Base-by-base conservation (phyloP, 108 stramenopile species). In the Pseudonitzschia multiseries region DNA sequence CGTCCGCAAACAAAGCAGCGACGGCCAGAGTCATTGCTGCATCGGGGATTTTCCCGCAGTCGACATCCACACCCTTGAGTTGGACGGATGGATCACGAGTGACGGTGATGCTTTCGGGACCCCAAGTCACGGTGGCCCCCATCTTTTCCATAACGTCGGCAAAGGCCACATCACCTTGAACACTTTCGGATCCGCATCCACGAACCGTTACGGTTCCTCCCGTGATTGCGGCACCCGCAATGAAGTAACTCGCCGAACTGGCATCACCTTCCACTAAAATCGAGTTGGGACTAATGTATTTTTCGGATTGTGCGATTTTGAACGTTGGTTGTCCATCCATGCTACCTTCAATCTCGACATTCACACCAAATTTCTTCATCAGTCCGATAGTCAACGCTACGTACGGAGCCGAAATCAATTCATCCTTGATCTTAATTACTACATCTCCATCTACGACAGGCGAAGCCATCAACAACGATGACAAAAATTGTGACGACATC, bases 1-100 rank as follows among this genome's bases (percentile, higher is more conserved):
- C 98, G 46, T 96, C 91, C 10, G 95, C 97, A 78, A 97, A 96
- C 13, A 99, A 75, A 0, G 96, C 98, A 8, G 93, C 95, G 26
- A 97, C 96, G 21, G 97, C 97, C 32, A 99, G 81, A 24, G 97
- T 99, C 98, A 99, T 99, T 60, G 98, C 96, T 54, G 96, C 98
- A 86, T 99, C 98, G 8, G 98, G 98, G 63, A 99, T 99, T 64
- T 92, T 93, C 14, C 93, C 93, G 84, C 97, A 99, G 73, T 99
- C 97, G 24, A 98, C 96, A 80, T 97, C 96, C 10, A 96, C 93
- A 12, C 98, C 94, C 83, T 89, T 93, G 42, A 98, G 87, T 29
- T 75, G 79, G 0, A 82, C 81, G 21, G 52, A 73, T 10, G 88
- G 86, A 73, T 95, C 93, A 40, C 96, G 77, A 26, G 91, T 89